A percentile compares a stretch with the other conserved stretches of the same genome.
phyloP scores from a whole-genome alignment of 805 yeast species.

The Cyberlindnera nakhonratchasimensis region DNA sequence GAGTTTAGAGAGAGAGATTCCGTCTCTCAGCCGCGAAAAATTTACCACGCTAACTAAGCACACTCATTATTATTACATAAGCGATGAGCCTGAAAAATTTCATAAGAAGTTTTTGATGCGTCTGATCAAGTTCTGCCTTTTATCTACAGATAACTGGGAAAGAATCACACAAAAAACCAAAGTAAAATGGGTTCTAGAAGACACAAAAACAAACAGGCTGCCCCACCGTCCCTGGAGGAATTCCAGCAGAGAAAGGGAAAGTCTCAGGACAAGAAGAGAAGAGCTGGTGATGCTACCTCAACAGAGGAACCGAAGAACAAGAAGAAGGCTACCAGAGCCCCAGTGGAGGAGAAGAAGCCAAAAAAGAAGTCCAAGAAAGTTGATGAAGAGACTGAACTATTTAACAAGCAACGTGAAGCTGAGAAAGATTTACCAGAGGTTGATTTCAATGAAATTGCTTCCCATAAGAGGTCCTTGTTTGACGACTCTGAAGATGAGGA shows the following conservation, averaged over 20 bases:
- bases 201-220: constrained; percentile 88
- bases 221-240: constrained; percentile 87
- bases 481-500: constrained; percentile 49
- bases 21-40: not conserved
- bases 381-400: constrained; percentile 26
- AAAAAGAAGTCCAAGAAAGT: constrained; percentile 23
- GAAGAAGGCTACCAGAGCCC: constrained; percentile 16
- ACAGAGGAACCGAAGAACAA: constrained; percentile 25
- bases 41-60: not conserved
- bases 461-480: constrained; percentile 71
- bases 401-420: constrained; percentile 32
- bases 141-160: not conserved
- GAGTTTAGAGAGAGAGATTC: not conserved
- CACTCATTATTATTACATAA: not conserved
- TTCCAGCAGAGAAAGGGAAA: constrained; percentile 47
- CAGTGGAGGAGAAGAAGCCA: constrained; percentile 12
- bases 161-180: not conserved
- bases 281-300: constrained; percentile 31
- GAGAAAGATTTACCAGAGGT: constrained; percentile 59
- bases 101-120: not conserved
- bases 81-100: constrained; percentile 9
- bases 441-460: constrained; percentile 60
- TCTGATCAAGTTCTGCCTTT: not conserved
- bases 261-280: constrained; percentile 34
- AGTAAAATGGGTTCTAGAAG: constrained; percentile 84